These are phyloP conservation scores for Herpetospermum pedunculosum DNA, from an alignment of 306 rosid species.

Conservation along the genomic window DNA sequence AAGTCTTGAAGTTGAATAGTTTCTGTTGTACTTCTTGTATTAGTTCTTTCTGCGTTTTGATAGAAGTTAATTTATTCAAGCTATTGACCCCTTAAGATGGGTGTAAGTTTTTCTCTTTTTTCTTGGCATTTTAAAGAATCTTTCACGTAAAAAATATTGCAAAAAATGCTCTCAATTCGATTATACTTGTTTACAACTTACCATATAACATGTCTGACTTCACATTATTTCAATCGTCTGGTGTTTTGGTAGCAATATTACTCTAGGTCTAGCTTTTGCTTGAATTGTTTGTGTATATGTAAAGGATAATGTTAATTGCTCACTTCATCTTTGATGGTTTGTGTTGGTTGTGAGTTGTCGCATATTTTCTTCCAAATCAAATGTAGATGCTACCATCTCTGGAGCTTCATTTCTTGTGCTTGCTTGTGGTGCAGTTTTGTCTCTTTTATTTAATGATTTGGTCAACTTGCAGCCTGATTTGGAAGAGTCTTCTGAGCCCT, in stretches of 20 bases:
- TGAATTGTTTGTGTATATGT: neutral
- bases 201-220: neutral
- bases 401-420: neutral
- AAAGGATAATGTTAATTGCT: neutral
- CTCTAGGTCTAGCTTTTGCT: neutral
- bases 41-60: neutral
- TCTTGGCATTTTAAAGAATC: neutral
- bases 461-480: conserved; percentile 28
- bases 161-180: neutral
- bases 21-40: neutral
- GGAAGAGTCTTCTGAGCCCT: conserved; percentile 31
- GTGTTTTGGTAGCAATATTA: neutral
- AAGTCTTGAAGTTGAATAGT: neutral
- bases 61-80: neutral
- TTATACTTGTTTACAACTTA: neutral
- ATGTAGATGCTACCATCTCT: neutral
- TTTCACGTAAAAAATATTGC: neutral
- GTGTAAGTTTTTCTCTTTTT: neutral
- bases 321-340: neutral
- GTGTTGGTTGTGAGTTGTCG: neutral
- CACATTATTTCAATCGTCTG: neutral
- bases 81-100: neutral
- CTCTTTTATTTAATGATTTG: conserved; percentile 8
- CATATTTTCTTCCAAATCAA: neutral
- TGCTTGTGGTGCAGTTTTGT: neutral